Evolutionary conservation across 2,329 filamentous ascomycete species (phyloP), one percentile per base, ranked within the genome.

Genomic region (Apiospora saccharicola): DNA sequence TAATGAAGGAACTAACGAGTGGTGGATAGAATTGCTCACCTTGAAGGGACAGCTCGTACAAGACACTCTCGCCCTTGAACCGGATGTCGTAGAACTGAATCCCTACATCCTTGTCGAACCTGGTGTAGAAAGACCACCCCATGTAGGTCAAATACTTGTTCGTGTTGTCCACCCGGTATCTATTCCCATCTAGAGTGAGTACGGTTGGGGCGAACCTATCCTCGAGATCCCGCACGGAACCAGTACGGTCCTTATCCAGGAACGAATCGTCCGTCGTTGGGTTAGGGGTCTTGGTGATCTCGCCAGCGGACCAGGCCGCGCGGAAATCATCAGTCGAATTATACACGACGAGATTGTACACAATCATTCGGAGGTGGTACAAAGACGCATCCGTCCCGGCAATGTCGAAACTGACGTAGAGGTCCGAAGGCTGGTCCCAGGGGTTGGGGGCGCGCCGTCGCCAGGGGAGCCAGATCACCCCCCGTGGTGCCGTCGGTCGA

Each of bases 61-160:
- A 77, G 46, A 85, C 78, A 26, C 82, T 78, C 64, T 83, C 77
- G 26, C 81, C 82, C 73, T 84, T 82, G 76, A 61, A 61, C 30
- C 57, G 7, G 34, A 64, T 41, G 16, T 41, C 57, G 34, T 64
- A 64, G 22, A 41, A 41, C 34, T 41, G 57, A 12, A 64, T n/a
- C 19, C 57, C 57, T 1, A 41, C 34, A 41, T 41, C 30, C 57
- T 41, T 64, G 57, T 64, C 57, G 34, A 64, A 64, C 19, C 30
- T 64, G 1, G 8, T 64, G 30, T 64, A 64, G 57, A 64, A 64
- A 1, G 34, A 41, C 57, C 57, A 61, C 1, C 53, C 53, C 53
- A 61, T 61, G 57, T 37, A 64, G 0, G 34, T 64, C 19, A 64
- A n/a, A 4, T 64, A 37, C 19, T 64, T 64, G 57, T 64, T 64